Percentiles rank a stretch among this genome's conserved stretches.
Evolutionary conservation across 768 basidiomycete species (phyloP).

Genomic region (Udeniomyces megalosporus): DNA sequence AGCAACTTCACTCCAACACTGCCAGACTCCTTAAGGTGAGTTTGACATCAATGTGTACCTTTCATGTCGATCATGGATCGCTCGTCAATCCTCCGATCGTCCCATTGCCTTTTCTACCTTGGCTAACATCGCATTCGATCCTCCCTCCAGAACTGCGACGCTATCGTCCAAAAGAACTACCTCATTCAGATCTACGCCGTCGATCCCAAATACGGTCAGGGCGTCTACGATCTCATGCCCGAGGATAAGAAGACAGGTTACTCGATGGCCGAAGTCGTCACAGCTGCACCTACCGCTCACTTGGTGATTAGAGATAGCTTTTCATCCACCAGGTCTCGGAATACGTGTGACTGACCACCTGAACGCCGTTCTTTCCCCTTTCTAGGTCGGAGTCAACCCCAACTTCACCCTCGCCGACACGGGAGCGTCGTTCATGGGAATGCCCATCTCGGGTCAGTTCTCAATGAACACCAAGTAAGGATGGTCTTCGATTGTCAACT

Average conservation of each 20-base stretch:
- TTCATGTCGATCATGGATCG: too few species aligned
- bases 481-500: too few species aligned
- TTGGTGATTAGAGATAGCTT: slow-evolving; percentile 12
- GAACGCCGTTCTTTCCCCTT: too few species aligned
- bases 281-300: slow-evolving; percentile 23
- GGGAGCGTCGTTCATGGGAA: slow-evolving; percentile 25
- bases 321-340: too few species aligned
- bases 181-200: slow-evolving; percentile 26
- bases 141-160: slow-evolving; percentile 22
- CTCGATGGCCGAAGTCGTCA: slow-evolving; percentile 21
- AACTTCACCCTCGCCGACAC: slow-evolving; percentile 19
- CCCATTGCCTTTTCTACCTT: too few species aligned
- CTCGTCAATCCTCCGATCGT: too few species aligned
- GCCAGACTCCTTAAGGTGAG: slow-evolving; percentile 22
- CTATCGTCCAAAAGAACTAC: slow-evolving; percentile 26
- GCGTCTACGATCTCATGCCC: slow-evolving; percentile 23
- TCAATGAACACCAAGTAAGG: too few species aligned
- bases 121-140: not conserved
- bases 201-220: slow-evolving; percentile 22
- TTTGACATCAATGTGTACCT: not conserved
- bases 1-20: slow-evolving; percentile 26
- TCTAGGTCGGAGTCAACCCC: slow-evolving; percentile 18
- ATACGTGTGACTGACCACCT: too few species aligned
- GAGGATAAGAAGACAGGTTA: slow-evolving; percentile 18
- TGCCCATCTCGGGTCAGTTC: too few species aligned